Evolutionary conservation across 1,284 basidiomycete species (phyloP), one percentile per base, ranked within the genome.

Genomic region (Ustilago crameri): DNA sequence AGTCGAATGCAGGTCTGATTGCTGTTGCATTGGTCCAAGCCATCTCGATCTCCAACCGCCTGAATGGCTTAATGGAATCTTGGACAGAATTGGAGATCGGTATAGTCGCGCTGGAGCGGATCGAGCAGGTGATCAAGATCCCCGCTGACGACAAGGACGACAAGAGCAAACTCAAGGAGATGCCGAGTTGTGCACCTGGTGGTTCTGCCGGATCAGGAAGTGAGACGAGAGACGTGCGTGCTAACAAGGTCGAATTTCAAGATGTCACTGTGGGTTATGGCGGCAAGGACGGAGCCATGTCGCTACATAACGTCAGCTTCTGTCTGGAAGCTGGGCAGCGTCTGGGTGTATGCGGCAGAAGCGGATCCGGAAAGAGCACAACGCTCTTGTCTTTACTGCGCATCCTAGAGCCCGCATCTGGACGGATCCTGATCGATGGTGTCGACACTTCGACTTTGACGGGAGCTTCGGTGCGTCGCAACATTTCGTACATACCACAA

Each of bases 311-410:
- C n/a, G n/a, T 40, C 38, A 40, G 15, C 18, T 20, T 40, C 9
- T 10, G 4, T 9, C 24, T 44, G 12, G 7, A 24, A 7, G 20
- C 24, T 15, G 43, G 24, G 5, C 12, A 44, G 24, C 5, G 43
- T 3, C 9, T 27, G 23, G 23, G 43, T 9, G 9, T 44, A 3
- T 44, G 43, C 17, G 45, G 45, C 3, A 15, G 73, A 3, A 93
- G 93, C 3, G 93, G 94, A 0, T 91, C 92, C 20, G 94, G 93
- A 62, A 96, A 96, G 85, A 91, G 89, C 22, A 91, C 91, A 0
- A 88, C 93, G 61, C 86, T 89, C 50, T 81, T 41, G 85, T 22
- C 83, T 4, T 75, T 81, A 18, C 78, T 81, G 56, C 71, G 79
- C 56, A 75, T 81, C 40, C 62, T 79, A 48, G 94, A 97, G 82